These are phyloP conservation scores for Protomyces lactucae-debilis DNA, from an alignment of 1,139 yeast genomes.

Conservation along the genomic window DNA sequence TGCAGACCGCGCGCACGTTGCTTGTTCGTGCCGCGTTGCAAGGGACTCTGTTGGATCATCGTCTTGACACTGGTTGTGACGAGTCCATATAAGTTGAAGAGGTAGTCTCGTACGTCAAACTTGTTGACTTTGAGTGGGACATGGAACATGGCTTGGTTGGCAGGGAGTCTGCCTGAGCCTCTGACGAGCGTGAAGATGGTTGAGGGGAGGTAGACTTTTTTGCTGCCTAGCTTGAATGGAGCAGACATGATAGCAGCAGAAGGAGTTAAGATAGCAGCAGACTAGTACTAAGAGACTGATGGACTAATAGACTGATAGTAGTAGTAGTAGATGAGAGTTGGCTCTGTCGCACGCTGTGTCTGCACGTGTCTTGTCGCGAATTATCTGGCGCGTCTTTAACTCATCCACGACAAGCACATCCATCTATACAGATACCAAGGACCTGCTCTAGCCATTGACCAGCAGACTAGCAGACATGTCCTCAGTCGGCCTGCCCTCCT, in stretches of 20 bases:
- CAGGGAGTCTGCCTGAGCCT: conserved; percentile 32
- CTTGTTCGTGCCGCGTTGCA: conserved; percentile 10
- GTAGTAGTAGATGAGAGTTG: neutral
- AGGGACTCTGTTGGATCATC: conserved; percentile 28
- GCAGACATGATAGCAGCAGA: neutral
- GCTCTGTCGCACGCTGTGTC: neutral
- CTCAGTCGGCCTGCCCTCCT: conserved; percentile 15
- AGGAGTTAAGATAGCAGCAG: no score
- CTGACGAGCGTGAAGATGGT: conserved; percentile 32
- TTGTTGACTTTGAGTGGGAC: conserved; percentile 35
- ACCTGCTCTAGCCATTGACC: neutral
- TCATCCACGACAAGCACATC: neutral
- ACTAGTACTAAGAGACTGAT: neutral
- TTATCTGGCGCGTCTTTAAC: neutral
- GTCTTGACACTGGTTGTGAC: conserved; percentile 32
- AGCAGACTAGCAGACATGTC: neutral
- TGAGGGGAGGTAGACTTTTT: conserved; percentile 34
- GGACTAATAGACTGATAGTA: neutral
- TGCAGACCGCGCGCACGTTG: conserved; percentile 25
- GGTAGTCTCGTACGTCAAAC: conserved; percentile 35
- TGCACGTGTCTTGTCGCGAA: neutral
- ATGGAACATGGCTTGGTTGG: conserved; percentile 34
- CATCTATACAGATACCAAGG: neutral
- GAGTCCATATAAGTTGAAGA: conserved; percentile 35
- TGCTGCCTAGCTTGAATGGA: conserved; percentile 34